A percentile compares a stretch with the other conserved stretches of the same genome.
Evolutionary conservation across 2,329 filamentous ascomycete genomes (phyloP).

Genomic region (Lachnellula suecica): DNA sequence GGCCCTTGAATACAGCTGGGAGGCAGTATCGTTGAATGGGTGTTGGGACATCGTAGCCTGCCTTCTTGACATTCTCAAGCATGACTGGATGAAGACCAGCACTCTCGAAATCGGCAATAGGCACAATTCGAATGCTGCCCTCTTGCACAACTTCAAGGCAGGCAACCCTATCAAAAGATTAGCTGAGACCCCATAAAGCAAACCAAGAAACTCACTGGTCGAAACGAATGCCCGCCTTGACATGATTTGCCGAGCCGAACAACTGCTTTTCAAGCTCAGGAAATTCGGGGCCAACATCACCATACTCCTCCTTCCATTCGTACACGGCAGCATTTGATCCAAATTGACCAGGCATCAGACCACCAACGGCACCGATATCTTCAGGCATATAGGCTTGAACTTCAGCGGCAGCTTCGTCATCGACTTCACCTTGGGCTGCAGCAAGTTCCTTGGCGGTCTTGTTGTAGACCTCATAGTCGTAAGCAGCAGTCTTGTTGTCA

Average conservation of each 20-base stretch:
- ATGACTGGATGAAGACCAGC: conserved; percentile 86
- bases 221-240: conserved; percentile 60
- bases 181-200: conserved; percentile 15
- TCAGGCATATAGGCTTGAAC: not conserved
- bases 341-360: conserved; percentile 26
- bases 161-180: conserved; percentile 45
- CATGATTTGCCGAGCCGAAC: conserved; percentile 59
- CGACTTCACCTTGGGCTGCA: not conserved
- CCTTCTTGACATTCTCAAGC: conserved; percentile 72
- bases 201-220: conserved; percentile 48
- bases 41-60: conserved; percentile 71
- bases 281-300: conserved; percentile 76
- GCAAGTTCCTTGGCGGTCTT: conserved; percentile 28
- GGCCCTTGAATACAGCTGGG: conserved; percentile 71
- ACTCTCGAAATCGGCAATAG: conserved; percentile 62
- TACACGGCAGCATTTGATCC: conserved; percentile 51
- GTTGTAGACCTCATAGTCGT: conserved; percentile 32
- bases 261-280: conserved; percentile 72
- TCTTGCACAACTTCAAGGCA: conserved; percentile 58
- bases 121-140: conserved; percentile 49
- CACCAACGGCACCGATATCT: conserved; percentile 19
- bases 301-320: conserved; percentile 81
- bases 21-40: conserved; percentile 86
- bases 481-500: conserved; percentile 19
- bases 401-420: conserved; percentile 2